Evolutionary conservation across 2,329 filamentous ascomycete species (phyloP), one percentile per base, ranked within the genome.

Genomic region (Balansia obtecta): DNA sequence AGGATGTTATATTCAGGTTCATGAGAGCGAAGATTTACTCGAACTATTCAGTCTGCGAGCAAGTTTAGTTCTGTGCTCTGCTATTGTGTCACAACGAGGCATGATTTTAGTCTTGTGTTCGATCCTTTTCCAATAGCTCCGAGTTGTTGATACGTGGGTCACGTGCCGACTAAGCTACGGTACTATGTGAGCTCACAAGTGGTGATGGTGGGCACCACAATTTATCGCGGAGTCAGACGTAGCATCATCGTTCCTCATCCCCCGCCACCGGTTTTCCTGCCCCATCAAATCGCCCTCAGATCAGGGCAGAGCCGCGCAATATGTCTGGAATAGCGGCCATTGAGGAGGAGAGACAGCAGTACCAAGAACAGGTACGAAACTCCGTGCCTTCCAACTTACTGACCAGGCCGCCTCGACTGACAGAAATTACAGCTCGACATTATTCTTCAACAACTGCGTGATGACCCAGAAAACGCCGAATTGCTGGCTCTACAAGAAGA

Each of bases 381-480:
- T 37, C 34, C 45, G 15, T 37, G 50, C 48, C 9, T 50, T 34
- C 11, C 18, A 16, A 32, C 15, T 39, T 39, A 12, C 44, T 48
- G 20, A 34, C 43, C 9, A 30, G 20, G 30, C 37, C 33, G 16
- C 12, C 13, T 3, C 39, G 27, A 37, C 59, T 65, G 34, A 62
- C 53, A 33, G 50, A 13, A 54, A 51, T 42, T 39, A 18, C 61
- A 90, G 85, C 80, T 95, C 63, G 86, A 90, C 61, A 82, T 87
- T 38, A 82, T 95, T 53, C 72, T 83, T 60, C 74, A 79, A 50
- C 85, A 86, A 57, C 79, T 95, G 51, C 82, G 85, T 66, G 82
- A 86, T 66, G 87, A 93, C 61, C 83, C 89, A 55, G 83, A 85
- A 52, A 91, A 88, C 67, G 73, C 73, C 60, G 88, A 91, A 68